These are phyloP conservation scores for Suillus americanus DNA, from an alignment of 768 basidiomycete species.

Conservation along the genomic window DNA sequence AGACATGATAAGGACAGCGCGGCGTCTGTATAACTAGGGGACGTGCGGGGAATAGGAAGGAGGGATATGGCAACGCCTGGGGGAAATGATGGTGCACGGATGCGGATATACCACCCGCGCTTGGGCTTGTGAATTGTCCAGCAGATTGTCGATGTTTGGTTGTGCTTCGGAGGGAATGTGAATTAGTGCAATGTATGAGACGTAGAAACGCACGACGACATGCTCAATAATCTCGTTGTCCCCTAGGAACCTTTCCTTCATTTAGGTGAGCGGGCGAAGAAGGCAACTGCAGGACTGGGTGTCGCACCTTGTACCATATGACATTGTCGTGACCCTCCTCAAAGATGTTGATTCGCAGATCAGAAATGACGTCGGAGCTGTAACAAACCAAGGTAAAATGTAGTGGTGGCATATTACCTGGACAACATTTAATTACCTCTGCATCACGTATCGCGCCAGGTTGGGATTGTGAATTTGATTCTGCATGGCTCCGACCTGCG, in stretches of 20 bases:
- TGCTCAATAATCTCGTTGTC: slow-evolving; percentile 79
- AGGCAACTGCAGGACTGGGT: not conserved
- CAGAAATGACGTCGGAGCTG: slow-evolving; percentile 74
- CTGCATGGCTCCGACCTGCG: slow-evolving; percentile 14
- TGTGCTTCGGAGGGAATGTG: slow-evolving; percentile 46
- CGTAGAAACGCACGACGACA: slow-evolving; percentile 52
- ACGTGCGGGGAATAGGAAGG: slow-evolving; percentile 45
- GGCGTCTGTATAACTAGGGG: slow-evolving; percentile 50
- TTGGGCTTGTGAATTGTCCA: slow-evolving; percentile 82
- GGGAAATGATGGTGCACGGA: slow-evolving; percentile 71
- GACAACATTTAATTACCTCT: slow-evolving; percentile 22
- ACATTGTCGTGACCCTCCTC: slow-evolving; percentile 58
- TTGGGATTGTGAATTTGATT: slow-evolving; percentile 26
- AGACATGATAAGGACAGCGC: slow-evolving; percentile 53
- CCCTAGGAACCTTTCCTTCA: slow-evolving; percentile 69
- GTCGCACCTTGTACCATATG: slow-evolving; percentile 71
- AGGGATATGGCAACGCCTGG: slow-evolving; percentile 57
- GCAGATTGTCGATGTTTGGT: slow-evolving; percentile 58
- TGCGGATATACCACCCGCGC: slow-evolving; percentile 82
- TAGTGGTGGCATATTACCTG: not conserved
- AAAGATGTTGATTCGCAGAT: slow-evolving; percentile 64
- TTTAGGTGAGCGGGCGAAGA: slow-evolving; percentile 12
- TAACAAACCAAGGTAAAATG: slow-evolving; percentile 1
- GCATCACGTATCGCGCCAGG: slow-evolving; percentile 30
- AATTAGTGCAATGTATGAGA: not conserved